Conservation (phyloP, 495 filamentous ascomycete species). For the Cairneyella variabilis region DNA sequence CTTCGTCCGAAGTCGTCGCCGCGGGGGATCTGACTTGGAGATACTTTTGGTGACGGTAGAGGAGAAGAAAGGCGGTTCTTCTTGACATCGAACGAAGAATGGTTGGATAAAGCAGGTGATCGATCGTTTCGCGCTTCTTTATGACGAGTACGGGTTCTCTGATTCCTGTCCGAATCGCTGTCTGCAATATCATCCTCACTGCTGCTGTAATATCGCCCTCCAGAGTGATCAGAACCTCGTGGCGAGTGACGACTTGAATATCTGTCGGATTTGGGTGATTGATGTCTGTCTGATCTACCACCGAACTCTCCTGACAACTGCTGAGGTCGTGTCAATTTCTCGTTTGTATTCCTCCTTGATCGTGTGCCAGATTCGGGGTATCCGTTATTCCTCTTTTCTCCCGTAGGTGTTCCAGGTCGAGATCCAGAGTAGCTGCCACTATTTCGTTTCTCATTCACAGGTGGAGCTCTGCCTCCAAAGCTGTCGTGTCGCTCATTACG, state of each 20-base stretch:
- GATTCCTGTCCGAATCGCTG: conserved; percentile 17
- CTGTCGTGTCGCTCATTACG: conserved; percentile 9
- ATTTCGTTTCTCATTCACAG: conserved; percentile 6
- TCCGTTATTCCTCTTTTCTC: conserved; percentile 16
- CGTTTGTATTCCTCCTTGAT: conserved; percentile 11
- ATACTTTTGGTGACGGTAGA: conserved; percentile 23
- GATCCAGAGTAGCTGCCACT: conserved; percentile 9
- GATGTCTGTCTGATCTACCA: conserved; percentile 11
- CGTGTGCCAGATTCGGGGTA: conserved; percentile 3
- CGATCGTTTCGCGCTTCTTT: conserved; percentile 8
- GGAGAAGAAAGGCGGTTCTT: conserved; percentile 19
- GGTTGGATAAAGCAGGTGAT: conserved; percentile 16
- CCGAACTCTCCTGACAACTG: conserved; percentile 14
- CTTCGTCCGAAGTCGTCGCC: conserved; percentile 15
- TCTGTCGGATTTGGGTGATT: neutral
- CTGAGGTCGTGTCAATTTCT: conserved; percentile 20
- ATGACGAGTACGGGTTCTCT: too few species aligned
- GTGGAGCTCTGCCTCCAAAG: conserved; percentile 8
- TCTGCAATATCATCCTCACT: conserved; percentile 22
- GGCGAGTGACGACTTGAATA: conserved; percentile 11
- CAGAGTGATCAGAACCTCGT: conserved; percentile 15
- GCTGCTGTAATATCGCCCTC: conserved; percentile 15
- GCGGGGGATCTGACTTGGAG: conserved; percentile 16
- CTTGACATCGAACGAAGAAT: conserved; percentile 12
- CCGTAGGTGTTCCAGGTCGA: conserved; percentile 18